A percentile compares a stretch with the other conserved stretches of the same genome.
Evolutionary conservation across 2,329 filamentous ascomycete genomes (phyloP).

Genomic region (Arthroderma sp.): DNA sequence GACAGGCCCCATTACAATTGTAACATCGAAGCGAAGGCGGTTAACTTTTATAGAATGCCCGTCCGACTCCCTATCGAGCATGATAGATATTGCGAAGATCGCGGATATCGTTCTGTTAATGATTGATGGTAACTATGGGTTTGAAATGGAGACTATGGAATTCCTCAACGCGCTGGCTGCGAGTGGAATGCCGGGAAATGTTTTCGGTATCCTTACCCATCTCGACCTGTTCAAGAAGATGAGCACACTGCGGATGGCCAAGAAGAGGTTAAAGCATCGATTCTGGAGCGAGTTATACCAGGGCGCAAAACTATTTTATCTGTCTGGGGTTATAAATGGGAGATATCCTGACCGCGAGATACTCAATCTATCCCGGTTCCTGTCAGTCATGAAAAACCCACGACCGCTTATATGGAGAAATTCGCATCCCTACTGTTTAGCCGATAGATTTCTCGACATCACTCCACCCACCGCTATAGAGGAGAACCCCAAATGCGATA

Average conservation of each 20-base stretch:
- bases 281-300: conserved; percentile 97
- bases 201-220: conserved; percentile 94
- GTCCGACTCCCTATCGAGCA: conserved; percentile 80
- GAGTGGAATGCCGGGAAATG: conserved; percentile 95
- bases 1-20: conserved; percentile 83
- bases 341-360: conserved; percentile 93
- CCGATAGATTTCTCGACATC: conserved; percentile 89
- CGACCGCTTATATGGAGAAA: conserved; percentile 94
- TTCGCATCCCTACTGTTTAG: conserved; percentile 82
- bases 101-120: conserved; percentile 94
- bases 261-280: conserved; percentile 89
- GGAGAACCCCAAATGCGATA: conserved; percentile 75
- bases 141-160: conserved; percentile 99
- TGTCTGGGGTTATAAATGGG: conserved; percentile 92
- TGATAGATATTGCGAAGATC: conserved; percentile 95
- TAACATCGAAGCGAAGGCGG: conserved; percentile 89
- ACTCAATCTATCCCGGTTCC: conserved; percentile 85
- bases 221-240: conserved; percentile 91
- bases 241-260: conserved; percentile 78
- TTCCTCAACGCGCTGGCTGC: conserved; percentile 89
- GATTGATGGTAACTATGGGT: conserved; percentile 98
- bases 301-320: conserved; percentile 90
- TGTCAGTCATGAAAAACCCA: conserved; percentile 98
- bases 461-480: conserved; percentile 89
- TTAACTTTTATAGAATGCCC: conserved; percentile 95